Conservation (phyloP, 371 early-diverging fungal genomes). For the Lichtheimia ramosa region DNA sequence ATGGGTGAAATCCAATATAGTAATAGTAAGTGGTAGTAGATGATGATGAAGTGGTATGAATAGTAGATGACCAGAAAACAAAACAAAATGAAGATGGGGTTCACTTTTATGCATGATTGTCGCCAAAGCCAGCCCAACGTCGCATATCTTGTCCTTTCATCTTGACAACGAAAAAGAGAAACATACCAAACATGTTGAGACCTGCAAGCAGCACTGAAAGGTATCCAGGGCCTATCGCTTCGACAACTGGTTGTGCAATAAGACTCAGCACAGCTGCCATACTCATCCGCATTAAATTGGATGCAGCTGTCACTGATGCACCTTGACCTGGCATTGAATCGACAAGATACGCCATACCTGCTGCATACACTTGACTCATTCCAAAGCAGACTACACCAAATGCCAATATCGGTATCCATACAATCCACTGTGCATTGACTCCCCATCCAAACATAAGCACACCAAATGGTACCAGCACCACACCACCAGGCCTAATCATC, state of each 20-base stretch:
- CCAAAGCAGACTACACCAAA: slow-evolving; percentile 59
- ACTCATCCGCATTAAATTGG: slow-evolving; percentile 49
- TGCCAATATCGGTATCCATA: slow-evolving; percentile 51
- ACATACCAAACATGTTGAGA: slow-evolving; percentile 31
- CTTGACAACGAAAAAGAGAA: slow-evolving; percentile 25
- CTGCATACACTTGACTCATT: slow-evolving; percentile 55
- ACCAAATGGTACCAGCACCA: slow-evolving; percentile 51
- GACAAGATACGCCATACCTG: slow-evolving; percentile 53
- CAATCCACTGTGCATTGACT: slow-evolving; percentile 31
- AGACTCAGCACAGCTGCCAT: slow-evolving; percentile 49
- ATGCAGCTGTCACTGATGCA: slow-evolving; percentile 54
- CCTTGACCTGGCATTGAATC: slow-evolving; percentile 53
- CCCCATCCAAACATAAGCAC: slow-evolving; percentile 59
- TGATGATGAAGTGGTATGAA: too few relatives aligned
- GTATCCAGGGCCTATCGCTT: slow-evolving; percentile 34
- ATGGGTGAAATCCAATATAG: neutral
- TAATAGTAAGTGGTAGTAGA: too few relatives aligned
- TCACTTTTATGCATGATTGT: slow-evolving; percentile 6
- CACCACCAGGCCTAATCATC: slow-evolving; percentile 47
- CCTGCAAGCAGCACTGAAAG: slow-evolving; percentile 30
- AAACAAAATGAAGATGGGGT: neutral
- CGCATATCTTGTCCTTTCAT: slow-evolving; percentile 30
- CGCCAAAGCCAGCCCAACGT: slow-evolving; percentile 23
- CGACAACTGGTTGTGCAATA: slow-evolving; percentile 22
- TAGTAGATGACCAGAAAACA: neutral